Percentiles rank a stretch among this genome's conserved stretches.
Conservation (phyloP, 2,329 filamentous ascomycete genomes). For the Didymella arachidicola region DNA sequence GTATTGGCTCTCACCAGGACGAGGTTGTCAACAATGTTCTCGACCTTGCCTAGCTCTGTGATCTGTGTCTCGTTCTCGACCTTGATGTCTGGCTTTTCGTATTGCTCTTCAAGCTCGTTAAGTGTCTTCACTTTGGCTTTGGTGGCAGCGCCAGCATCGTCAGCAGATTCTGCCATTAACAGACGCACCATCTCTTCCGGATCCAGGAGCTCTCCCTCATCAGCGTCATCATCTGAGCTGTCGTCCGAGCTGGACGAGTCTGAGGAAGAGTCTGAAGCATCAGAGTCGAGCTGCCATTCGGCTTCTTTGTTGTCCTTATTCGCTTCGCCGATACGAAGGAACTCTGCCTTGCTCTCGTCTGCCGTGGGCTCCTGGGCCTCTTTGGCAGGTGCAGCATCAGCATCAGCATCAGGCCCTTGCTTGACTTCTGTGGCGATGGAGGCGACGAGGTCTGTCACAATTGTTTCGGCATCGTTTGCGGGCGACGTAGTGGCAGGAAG, state of each 20-base stretch:
- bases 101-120: constrained; percentile 71
- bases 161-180: constrained; percentile 83
- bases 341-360: constrained; percentile 50
- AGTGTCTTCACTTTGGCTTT: constrained; percentile 74
- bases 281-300: constrained; percentile 80
- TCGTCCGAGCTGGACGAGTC: constrained; percentile 59
- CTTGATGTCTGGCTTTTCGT: constrained; percentile 75
- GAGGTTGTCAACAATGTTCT: constrained; percentile 79
- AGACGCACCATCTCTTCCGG: constrained; percentile 84
- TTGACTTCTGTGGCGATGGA: constrained; percentile 25
- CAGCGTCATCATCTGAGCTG: constrained; percentile 67
- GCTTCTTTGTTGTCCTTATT: constrained; percentile 64
- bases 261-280: constrained; percentile 66
- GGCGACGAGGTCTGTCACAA: constrained; percentile 27
- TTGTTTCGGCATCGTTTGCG: constrained; percentile 27
- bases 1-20: constrained; percentile 80
- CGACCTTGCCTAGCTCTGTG: constrained; percentile 75
- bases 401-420: constrained; percentile 18
- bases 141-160: constrained; percentile 75
- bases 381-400: constrained; percentile 20
- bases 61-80: constrained; percentile 81
- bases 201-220: constrained; percentile 70
- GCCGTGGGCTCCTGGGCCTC: constrained; percentile 21
- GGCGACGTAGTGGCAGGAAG: constrained; percentile 24
- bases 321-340: constrained; percentile 54